Evolutionary conservation across 805 yeast species (phyloP).

Genomic region (Lachancea fermentati): DNA sequence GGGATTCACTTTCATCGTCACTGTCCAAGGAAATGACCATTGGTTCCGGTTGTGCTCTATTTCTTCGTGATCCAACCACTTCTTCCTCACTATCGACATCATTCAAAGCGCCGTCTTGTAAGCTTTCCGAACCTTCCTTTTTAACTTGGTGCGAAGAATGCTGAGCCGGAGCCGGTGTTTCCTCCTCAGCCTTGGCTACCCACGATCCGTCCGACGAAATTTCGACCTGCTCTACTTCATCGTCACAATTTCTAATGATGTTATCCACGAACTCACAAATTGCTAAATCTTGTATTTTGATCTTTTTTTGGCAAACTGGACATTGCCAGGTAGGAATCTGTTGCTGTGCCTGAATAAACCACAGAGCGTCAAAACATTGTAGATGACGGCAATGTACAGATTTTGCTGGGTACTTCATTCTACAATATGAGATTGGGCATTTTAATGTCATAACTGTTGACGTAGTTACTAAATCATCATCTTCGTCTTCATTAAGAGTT

Average conservation of each 20-base stretch:
- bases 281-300: constrained; percentile 54
- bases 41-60: constrained; percentile 22
- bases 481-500: constrained; percentile 42
- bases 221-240: constrained; percentile 58
- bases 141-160: constrained; percentile 6
- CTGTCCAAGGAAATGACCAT: constrained; percentile 48
- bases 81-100: constrained; percentile 10
- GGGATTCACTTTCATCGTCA: constrained; percentile 39
- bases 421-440: constrained; percentile 72
- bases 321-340: constrained; percentile 86
- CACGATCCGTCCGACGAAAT: constrained; percentile 72
- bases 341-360: constrained; percentile 67
- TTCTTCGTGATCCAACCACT: not conserved
- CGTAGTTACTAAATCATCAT: constrained; percentile 67
- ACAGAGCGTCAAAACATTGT: constrained; percentile 80
- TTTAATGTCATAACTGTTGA: constrained; percentile 60
- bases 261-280: constrained; percentile 70
- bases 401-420: constrained; percentile 68
- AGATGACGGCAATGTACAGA: constrained; percentile 70
- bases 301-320: constrained; percentile 62
- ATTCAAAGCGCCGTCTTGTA: constrained; percentile 21
- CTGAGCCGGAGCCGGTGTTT: constrained; percentile 12
- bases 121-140: constrained; percentile 12
- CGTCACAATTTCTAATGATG: constrained; percentile 48
- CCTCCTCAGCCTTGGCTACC: constrained; percentile 39